Evolutionary conservation across 1,139 yeast genomes (phyloP), one percentile per base, ranked within the genome.

Genomic region (Diutina ranongensis): DNA sequence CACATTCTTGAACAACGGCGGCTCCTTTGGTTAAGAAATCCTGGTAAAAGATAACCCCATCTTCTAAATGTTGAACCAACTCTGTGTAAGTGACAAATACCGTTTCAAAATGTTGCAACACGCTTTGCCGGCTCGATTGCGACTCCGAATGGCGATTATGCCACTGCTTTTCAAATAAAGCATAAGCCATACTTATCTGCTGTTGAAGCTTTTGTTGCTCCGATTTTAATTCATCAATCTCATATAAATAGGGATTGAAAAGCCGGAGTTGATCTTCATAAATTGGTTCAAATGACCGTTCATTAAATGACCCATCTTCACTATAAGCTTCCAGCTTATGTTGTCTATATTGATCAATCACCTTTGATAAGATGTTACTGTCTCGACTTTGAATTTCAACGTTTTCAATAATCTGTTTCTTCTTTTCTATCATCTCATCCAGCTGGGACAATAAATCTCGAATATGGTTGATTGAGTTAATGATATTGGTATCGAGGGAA

Each of bases 21-120:
- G 67, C 64, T 2, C 78, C 71, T 49, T 77, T 76, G 2, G 61
- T 63, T 28, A 75, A 64, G 49, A 86, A 75, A 47, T 80, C 83
- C 45, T 70, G 70, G 61, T 88, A 88, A 57, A 87, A 88, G 47
- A 71, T 71, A 0, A 76, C 57, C 0, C 95, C 97, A 53, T 83
- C 85, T 35, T 73, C 72, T 36, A 87, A 59, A 54, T 85, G 83
- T 16, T 71, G 64, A 19, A 72, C 59, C 7, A 86, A 64, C 53
- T 80, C 87, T 40, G 68, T 58, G 54, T 69, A 84, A 49, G 74
- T 72, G 28, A 68, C 60, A 54, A 71, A 78, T 0, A 76, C 78
- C 2, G 65, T 60, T 48, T 82, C 85, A 25, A 85, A 59, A 2
- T 61, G 63, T 48, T 77, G 80, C 41, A 84, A 60, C 1, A 74